phyloP scores from a whole-genome alignment of 1,284 basidiomycete species.

The Xanthoconium separans region DNA sequence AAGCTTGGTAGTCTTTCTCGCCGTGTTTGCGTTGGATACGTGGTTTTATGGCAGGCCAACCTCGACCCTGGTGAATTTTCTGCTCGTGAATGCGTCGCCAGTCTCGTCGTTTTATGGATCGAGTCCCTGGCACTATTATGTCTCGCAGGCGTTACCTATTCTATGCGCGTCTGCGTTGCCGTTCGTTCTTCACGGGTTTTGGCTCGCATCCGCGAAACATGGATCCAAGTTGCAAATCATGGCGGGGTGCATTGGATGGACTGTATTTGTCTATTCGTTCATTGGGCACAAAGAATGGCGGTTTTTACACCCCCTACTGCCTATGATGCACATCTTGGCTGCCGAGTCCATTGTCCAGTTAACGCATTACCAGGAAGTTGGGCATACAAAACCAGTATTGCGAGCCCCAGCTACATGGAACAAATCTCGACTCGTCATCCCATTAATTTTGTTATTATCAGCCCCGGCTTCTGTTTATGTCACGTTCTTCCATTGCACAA shows the following conservation, averaged over 20 bases:
- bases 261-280: constrained; percentile 72
- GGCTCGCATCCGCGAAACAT: constrained; percentile 35
- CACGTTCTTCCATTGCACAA: constrained; percentile 70
- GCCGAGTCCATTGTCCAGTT: constrained; percentile 66
- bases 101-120: constrained; percentile 95
- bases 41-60: constrained; percentile 67
- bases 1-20: constrained; percentile 32
- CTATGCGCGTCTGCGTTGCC: constrained; percentile 73
- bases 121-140: constrained; percentile 86
- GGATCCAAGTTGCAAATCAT: constrained; percentile 42
- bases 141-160: constrained; percentile 85
- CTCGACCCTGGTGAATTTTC: constrained; percentile 81
- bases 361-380: constrained; percentile 19
- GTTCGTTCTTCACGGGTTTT: constrained; percentile 65
- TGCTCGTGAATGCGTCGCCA: constrained; percentile 75
- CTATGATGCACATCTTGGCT: constrained; percentile 81
- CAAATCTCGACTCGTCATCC: constrained; percentile 14
- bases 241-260: constrained; percentile 59
- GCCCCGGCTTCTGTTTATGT: constrained; percentile 69
- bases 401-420: constrained; percentile 10
- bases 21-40: constrained; percentile 59
- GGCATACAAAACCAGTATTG: constrained; percentile 3
- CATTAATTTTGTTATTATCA: constrained; percentile 51
- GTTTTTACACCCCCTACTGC: constrained; percentile 91
- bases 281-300: constrained; percentile 95